Percentiles rank a stretch among this genome's conserved stretches.
Conservation (phyloP, 2,329 filamentous ascomycete species). For the Neonectria magnoliae region DNA sequence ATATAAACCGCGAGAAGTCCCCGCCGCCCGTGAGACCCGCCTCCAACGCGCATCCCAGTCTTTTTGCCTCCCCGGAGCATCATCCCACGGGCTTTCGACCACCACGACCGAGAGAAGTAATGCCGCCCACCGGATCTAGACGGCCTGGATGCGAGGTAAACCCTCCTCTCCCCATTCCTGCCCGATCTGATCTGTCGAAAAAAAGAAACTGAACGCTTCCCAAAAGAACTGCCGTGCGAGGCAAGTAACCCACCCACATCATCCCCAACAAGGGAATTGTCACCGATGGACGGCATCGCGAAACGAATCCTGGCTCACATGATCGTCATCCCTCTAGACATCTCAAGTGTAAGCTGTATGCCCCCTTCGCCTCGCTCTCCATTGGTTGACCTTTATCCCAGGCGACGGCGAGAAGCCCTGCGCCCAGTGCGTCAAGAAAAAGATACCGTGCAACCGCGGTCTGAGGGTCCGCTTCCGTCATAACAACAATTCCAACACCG, state of each 20-base stretch:
- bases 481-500: slow-evolving; percentile 18
- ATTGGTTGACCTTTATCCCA: slow-evolving; percentile 17
- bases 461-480: slow-evolving; percentile 31
- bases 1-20: slow-evolving; percentile 31
- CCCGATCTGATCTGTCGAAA: neutral
- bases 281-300: neutral
- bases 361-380: neutral
- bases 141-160: slow-evolving; percentile 31
- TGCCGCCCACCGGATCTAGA: slow-evolving; percentile 30
- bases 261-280: neutral
- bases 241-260: slow-evolving; percentile 19
- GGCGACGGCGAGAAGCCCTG: slow-evolving; percentile 32
- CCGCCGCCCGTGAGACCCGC: slow-evolving; percentile 4
- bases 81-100: neutral
- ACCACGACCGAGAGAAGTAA: slow-evolving; percentile 2
- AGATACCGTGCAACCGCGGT: slow-evolving; percentile 26
- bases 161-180: neutral
- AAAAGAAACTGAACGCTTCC: neutral
- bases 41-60: slow-evolving; percentile 2
- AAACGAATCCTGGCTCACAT: slow-evolving; percentile 12
- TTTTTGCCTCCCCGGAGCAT: too few species aligned
- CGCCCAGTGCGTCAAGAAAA: slow-evolving; percentile 31
- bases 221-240: slow-evolving; percentile 33
- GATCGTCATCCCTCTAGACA: slow-evolving; percentile 15
- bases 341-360: slow-evolving; percentile 28